A percentile compares a stretch with the other conserved stretches of the same genome.
phyloP scores from a whole-genome alignment of 257 asterid species.

The Nemophila menziesii region DNA sequence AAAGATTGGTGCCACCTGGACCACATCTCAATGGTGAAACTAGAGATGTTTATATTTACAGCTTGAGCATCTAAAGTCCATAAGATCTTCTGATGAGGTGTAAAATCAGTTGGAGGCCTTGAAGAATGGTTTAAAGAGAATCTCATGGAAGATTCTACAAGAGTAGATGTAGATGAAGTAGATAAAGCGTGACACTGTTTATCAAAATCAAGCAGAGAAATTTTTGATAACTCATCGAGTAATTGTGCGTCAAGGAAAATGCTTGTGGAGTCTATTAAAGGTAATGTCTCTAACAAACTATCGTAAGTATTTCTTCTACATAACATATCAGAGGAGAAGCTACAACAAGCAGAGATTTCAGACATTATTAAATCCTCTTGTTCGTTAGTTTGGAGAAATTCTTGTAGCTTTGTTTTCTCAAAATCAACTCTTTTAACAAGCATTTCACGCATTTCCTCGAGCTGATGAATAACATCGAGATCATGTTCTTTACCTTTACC shows the following conservation, averaged over 20 bases:
- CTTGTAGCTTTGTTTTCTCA: constrained; percentile 46
- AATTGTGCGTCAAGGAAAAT: constrained; percentile 57
- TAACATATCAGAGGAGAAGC: constrained; percentile 39
- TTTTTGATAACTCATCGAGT: constrained; percentile 42
- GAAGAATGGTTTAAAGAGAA: constrained; percentile 54
- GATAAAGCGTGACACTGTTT: constrained; percentile 38
- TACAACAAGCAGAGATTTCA: constrained; percentile 42
- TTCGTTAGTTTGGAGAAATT: constrained; percentile 13
- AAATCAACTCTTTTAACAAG: constrained; percentile 47
- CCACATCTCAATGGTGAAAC: constrained; percentile 77
- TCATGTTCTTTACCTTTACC: constrained; percentile 30
- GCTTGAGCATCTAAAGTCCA: constrained; percentile 73
- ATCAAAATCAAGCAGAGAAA: constrained; percentile 29
- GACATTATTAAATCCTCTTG: constrained; percentile 17
- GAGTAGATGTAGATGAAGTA: constrained; percentile 29
- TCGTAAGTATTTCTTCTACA: constrained; percentile 35
- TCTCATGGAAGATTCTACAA: constrained; percentile 33
- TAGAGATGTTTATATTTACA: constrained; percentile 40
- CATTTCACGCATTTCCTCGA: constrained; percentile 78
- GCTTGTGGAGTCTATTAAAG: constrained; percentile 60
- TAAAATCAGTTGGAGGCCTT: constrained; percentile 64
- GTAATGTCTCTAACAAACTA: constrained; percentile 49
- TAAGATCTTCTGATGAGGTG: constrained; percentile 61
- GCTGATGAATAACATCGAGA: constrained; percentile 30
- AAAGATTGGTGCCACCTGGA: constrained; percentile 70